Conservation (phyloP, 345 rosid genomes). For the Eucalyptus victrix region DNA sequence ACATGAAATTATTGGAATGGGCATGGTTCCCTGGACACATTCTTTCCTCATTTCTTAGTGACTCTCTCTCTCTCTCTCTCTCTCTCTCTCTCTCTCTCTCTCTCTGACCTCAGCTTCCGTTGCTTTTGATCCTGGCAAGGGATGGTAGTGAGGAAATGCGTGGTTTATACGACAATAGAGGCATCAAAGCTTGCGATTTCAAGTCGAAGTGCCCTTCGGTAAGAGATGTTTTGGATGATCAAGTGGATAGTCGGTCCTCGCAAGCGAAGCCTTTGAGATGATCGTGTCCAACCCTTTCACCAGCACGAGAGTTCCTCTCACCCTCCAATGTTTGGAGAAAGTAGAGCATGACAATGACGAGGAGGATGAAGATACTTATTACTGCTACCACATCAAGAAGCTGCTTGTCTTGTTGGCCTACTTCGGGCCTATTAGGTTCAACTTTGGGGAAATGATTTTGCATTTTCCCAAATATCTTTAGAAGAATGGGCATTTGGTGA, state of each 20-base stretch:
- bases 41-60: not conserved
- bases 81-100: too few species aligned
- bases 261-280: not conserved
- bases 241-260: not conserved
- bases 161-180: too few species aligned
- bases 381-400: not conserved
- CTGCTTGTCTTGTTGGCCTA: not conserved
- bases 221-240: not conserved
- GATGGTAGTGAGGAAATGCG: not conserved
- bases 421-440: not conserved
- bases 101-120: too few species aligned
- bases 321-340: not conserved
- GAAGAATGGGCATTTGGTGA: too few species aligned
- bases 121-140: not conserved
- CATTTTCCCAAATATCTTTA: too few species aligned
- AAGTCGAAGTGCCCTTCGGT: too few species aligned
- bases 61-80: not conserved
- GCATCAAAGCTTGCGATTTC: too few species aligned
- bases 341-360: not conserved
- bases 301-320: not conserved
- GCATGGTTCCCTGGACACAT: not conserved
- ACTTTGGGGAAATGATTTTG: too few species aligned
- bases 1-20: not conserved
- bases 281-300: not conserved
- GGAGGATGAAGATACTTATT: not conserved